These are phyloP conservation scores for Melanomma pulvis-pyrius DNA, from an alignment of 495 filamentous ascomycete species.

Conservation along the genomic window DNA sequence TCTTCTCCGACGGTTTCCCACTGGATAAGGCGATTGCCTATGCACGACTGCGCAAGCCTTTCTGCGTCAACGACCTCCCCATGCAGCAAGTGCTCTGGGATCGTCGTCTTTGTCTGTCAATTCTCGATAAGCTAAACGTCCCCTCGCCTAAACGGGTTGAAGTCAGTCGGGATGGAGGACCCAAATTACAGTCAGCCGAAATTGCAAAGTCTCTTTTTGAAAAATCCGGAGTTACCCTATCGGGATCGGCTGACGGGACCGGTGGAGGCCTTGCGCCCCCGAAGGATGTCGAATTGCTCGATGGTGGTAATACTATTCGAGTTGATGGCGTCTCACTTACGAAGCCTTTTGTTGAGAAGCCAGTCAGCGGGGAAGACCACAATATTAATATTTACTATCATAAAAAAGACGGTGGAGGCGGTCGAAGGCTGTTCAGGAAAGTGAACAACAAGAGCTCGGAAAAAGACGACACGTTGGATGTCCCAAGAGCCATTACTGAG, in stretches of 20 bases:
- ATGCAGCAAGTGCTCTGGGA: slow-evolving; percentile 99
- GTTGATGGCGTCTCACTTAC: slow-evolving; percentile 80
- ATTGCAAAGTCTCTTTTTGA: slow-evolving; percentile 76
- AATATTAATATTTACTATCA: slow-evolving; percentile 98
- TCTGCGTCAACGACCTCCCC: slow-evolving; percentile 94
- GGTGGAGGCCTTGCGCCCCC: slow-evolving; percentile 61
- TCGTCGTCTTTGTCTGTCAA: slow-evolving; percentile 79
- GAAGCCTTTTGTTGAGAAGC: slow-evolving; percentile 98
- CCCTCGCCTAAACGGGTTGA: slow-evolving; percentile 88
- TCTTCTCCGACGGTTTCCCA: slow-evolving; percentile 97
- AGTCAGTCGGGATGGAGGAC: slow-evolving; percentile 92
- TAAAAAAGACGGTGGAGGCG: slow-evolving; percentile 80
- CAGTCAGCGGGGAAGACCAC: slow-evolving; percentile 96
- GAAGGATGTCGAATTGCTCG: slow-evolving; percentile 75
- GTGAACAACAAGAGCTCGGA: slow-evolving; percentile 98
- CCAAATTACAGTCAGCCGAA: slow-evolving; percentile 71
- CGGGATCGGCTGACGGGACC: slow-evolving; percentile 72
- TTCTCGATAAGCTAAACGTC: slow-evolving; percentile 86
- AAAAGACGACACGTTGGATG: slow-evolving; percentile 71
- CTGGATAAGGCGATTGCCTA: slow-evolving; percentile 97
- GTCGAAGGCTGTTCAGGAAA: slow-evolving; percentile 90
- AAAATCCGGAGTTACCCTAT: slow-evolving; percentile 76
- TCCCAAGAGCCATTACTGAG: slow-evolving; percentile 81
- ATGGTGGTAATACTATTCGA: slow-evolving; percentile 81
- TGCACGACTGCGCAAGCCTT: slow-evolving; percentile 85